Evolutionary conservation across 306 rosid genomes (phyloP).

Genomic region (Inga laurina): DNA sequence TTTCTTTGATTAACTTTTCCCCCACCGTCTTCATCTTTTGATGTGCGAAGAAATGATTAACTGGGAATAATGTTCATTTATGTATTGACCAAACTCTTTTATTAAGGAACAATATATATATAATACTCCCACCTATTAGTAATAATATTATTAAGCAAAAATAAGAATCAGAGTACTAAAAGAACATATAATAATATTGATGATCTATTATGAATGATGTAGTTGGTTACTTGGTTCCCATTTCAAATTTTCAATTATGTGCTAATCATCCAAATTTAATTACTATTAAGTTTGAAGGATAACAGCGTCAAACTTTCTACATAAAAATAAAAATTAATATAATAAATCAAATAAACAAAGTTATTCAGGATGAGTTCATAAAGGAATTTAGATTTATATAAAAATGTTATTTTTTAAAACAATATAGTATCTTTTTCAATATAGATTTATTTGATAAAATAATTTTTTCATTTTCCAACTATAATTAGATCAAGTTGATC

Average conservation of each 20-base stretch:
- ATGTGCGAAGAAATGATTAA: not conserved
- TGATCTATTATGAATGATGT: not conserved
- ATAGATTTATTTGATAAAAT: no score
- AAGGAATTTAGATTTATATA: not conserved
- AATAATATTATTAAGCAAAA: not conserved
- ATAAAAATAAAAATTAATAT: no score
- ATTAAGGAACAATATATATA: not conserved
- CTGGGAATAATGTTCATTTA: not conserved
- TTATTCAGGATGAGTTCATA: not conserved
- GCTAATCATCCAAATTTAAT: not conserved
- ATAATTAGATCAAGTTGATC: no score
- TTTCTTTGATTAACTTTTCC: not conserved
- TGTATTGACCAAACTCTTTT: not conserved
- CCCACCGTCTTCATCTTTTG: not conserved
- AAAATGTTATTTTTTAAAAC: no score
- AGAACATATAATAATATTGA: not conserved
- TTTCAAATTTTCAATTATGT: not conserved
- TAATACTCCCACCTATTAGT: no score
- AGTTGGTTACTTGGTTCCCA: not conserved
- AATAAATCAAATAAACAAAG: no score
- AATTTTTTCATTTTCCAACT: not conserved
- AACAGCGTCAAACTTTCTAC: not conserved
- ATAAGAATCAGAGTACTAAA: not conserved
- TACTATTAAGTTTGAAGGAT: not conserved
- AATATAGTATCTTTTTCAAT: no score